Percentiles rank a stretch among this genome's conserved stretches.
Conservation (phyloP, 495 filamentous ascomycete species). For the Aspergillus bridgeri region DNA sequence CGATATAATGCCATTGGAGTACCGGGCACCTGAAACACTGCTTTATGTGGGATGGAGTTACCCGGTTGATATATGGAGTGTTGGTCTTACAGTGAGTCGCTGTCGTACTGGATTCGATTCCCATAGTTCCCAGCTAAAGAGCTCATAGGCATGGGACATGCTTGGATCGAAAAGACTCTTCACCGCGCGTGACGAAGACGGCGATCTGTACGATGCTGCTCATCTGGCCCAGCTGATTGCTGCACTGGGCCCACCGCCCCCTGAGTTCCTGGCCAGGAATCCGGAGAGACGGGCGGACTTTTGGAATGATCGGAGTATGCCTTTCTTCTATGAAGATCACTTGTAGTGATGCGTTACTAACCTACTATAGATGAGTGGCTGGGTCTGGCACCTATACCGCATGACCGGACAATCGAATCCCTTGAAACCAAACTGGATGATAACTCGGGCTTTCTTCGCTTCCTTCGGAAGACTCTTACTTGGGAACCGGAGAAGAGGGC, state of each 20-base stretch:
- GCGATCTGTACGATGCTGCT: constrained; percentile 36
- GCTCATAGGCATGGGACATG: constrained; percentile 42
- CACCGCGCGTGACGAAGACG: constrained; percentile 24
- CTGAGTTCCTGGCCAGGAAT: constrained; percentile 30
- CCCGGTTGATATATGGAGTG: constrained; percentile 48
- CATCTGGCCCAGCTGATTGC: constrained; percentile 42
- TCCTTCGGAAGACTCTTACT: constrained; percentile 30
- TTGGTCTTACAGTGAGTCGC: constrained; percentile 42
- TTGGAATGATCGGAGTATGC: constrained; percentile 27
- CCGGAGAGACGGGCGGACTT: constrained; percentile 22
- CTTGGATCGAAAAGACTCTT: constrained; percentile 44
- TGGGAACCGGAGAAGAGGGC: constrained; percentile 37
- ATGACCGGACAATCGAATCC: constrained; percentile 21
- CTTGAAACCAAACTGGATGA: constrained; percentile 26
- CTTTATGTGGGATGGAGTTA: constrained; percentile 40
- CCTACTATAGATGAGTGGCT: constrained; percentile 17
- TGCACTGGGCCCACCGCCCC: constrained; percentile 40
- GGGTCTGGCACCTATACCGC: constrained; percentile 25
- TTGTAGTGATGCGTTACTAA: not conserved
- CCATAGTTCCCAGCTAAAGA: constrained; percentile 1
- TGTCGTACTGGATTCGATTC: too few species aligned
- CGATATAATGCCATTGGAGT: constrained; percentile 39
- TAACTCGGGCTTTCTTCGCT: constrained; percentile 30
- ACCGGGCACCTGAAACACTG: constrained; percentile 38
- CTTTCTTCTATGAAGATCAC: not conserved